A percentile compares a stretch with the other conserved stretches of the same genome.
These are phyloP conservation scores for Yamadazyma takamatsuzukensis DNA, from an alignment of 805 yeast genomes.

Conservation along the genomic window DNA sequence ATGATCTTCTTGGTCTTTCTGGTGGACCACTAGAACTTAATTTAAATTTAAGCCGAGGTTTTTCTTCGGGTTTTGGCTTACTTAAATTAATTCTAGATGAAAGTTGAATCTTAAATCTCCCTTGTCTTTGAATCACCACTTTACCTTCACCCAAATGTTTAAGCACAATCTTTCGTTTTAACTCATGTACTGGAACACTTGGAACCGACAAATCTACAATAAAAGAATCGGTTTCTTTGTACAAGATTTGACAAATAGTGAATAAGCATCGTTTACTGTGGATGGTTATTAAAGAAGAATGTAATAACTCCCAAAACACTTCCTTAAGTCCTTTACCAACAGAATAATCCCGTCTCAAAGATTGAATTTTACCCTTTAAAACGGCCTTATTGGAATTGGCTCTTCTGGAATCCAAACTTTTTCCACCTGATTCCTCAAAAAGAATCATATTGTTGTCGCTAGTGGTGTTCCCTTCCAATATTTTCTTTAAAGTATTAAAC, in stretches of 20 bases:
- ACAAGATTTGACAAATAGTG: slow-evolving; percentile 63
- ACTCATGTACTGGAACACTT: slow-evolving; percentile 42
- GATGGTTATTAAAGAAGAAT: slow-evolving; percentile 56
- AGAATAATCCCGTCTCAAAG: slow-evolving; percentile 57
- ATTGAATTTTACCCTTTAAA: slow-evolving; percentile 60
- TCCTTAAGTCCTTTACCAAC: slow-evolving; percentile 54
- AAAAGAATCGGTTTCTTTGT: slow-evolving; percentile 55
- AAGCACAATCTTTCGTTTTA: slow-evolving; percentile 58
- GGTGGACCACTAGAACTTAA: not conserved
- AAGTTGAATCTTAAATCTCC: slow-evolving; percentile 51
- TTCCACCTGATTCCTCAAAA: slow-evolving; percentile 20
- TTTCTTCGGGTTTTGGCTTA: slow-evolving; percentile 5
- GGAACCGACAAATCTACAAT: slow-evolving; percentile 67
- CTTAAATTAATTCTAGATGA: slow-evolving; percentile 18
- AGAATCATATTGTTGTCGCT: slow-evolving; percentile 1
- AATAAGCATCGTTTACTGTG: slow-evolving; percentile 60
- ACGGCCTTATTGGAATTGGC: slow-evolving; percentile 54
- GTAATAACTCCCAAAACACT: slow-evolving; percentile 67
- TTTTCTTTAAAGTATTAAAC: slow-evolving; percentile 36
- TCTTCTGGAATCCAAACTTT: slow-evolving; percentile 49
- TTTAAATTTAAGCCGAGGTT: slow-evolving; percentile 6
- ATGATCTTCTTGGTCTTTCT: too few relatives aligned
- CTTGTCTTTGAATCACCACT: slow-evolving; percentile 60
- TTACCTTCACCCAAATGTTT: slow-evolving; percentile 49
- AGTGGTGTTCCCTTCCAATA: slow-evolving; percentile 32